Percentiles rank a stretch among this genome's conserved stretches.
Evolutionary conservation across 1,139 yeast genomes (phyloP).

Genomic region (Pichia terricola): DNA sequence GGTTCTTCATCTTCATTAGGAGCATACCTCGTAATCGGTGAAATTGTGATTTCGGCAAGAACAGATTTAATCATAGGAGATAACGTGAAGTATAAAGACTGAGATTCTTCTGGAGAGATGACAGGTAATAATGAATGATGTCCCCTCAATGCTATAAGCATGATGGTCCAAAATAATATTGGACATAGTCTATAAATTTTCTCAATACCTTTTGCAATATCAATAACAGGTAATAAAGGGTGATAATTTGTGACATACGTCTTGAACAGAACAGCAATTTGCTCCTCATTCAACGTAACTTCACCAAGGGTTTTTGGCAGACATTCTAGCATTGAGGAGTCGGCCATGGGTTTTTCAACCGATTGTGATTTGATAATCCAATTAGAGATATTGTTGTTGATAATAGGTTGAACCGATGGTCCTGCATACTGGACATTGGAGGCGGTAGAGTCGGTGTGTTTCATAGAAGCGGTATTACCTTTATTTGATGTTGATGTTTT

Average conservation of each 20-base stretch:
- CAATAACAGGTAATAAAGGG: conserved; percentile 80
- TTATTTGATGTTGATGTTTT: too few relatives aligned
- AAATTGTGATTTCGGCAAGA: conserved; percentile 77
- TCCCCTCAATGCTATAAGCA: conserved; percentile 72
- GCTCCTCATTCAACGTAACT: conserved; percentile 48
- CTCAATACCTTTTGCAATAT: conserved; percentile 73
- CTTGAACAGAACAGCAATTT: conserved; percentile 52
- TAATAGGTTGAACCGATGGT: background rate
- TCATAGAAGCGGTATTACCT: too few relatives aligned
- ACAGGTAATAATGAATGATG: conserved; percentile 23
- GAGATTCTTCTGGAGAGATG: conserved; percentile 28
- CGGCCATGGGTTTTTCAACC: conserved; percentile 14
- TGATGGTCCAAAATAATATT: conserved; percentile 86
- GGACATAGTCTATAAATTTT: conserved; percentile 71
- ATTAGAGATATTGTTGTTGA: background rate
- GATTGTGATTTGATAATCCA: conserved; percentile 9
- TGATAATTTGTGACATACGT: conserved; percentile 75
- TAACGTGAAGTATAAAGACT: conserved; percentile 38
- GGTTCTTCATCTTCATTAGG: conserved; percentile 65
- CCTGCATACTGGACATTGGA: background rate
- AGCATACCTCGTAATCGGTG: conserved; percentile 78
- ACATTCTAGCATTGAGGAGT: conserved; percentile 29
- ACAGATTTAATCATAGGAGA: conserved; percentile 68
- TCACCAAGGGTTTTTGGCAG: conserved; percentile 61
- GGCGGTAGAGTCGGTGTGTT: too few relatives aligned